A percentile compares a stretch with the other conserved stretches of the same genome.
Conservation (phyloP, 345 rosid genomes). For the Gossypium mustelinum region DNA sequence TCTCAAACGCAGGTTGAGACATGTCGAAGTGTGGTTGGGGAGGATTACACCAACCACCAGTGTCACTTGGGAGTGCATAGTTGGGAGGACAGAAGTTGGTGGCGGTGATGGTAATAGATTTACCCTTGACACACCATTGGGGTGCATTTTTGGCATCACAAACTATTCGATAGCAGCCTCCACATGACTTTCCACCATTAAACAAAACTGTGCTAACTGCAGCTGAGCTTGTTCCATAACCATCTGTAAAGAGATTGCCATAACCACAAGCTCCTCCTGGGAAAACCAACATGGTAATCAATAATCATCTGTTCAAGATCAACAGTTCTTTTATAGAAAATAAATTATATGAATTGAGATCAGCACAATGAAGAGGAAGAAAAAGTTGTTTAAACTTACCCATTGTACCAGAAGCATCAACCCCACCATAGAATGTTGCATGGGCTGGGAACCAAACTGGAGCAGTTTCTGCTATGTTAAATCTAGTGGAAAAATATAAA, state of each 20-base stretch:
- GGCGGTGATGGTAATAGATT: conserved; percentile 57
- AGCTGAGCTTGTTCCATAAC: conserved; percentile 59
- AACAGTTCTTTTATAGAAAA: not conserved
- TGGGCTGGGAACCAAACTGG: conserved; percentile 50
- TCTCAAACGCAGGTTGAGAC: conserved; percentile 68
- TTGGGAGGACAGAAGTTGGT: conserved; percentile 86
- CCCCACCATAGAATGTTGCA: conserved; percentile 63
- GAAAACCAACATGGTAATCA: not conserved
- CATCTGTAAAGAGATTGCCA: conserved; percentile 60
- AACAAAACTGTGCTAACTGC: conserved; percentile 67
- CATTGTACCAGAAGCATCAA: conserved; percentile 61
- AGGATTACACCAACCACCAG: conserved; percentile 86
- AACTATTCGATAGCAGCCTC: conserved; percentile 63
- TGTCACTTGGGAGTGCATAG: conserved; percentile 51
- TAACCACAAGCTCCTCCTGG: conserved; percentile 86
- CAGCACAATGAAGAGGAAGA: not conserved
- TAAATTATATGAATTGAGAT: not conserved
- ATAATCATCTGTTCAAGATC: not conserved
- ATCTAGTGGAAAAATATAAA: conserved; percentile 19
- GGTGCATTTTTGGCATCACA: conserved; percentile 50
- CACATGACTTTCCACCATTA: conserved; percentile 56
- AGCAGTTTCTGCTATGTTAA: conserved; percentile 24
- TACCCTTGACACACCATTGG: conserved; percentile 57
- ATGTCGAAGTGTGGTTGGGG: conserved; percentile 71
- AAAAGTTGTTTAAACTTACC: conserved; percentile 25